These are phyloP conservation scores for Prunus dulcis DNA, from an alignment of 306 rosid genomes.

Conservation along the genomic window DNA sequence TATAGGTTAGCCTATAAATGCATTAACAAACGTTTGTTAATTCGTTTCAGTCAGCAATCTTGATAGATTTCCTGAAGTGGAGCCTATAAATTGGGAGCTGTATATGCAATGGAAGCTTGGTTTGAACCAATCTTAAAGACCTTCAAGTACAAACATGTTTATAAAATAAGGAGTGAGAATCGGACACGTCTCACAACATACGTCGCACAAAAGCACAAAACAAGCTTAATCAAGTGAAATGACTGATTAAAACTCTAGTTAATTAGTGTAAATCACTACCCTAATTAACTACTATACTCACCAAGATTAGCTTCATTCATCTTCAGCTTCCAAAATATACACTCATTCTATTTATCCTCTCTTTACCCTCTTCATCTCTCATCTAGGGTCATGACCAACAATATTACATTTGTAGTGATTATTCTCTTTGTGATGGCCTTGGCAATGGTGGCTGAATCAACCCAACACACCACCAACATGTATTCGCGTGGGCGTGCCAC, in stretches of 20 bases:
- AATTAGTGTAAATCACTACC: neutral
- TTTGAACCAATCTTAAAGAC: neutral
- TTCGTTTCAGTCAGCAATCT: neutral
- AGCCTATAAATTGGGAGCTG: neutral
- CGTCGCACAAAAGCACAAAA: slow-evolving; percentile 1
- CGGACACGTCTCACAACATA: neutral
- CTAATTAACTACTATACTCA: neutral
- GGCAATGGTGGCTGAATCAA: neutral
- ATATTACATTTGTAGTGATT: neutral
- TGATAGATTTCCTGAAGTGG: neutral
- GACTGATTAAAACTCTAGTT: neutral
- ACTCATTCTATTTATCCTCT: neutral
- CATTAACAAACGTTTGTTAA: neutral
- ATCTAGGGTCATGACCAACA: neutral
- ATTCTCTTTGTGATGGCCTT: neutral
- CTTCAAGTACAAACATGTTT: neutral
- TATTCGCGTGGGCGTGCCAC: neutral
- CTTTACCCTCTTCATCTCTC: neutral
- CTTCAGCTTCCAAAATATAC: neutral
- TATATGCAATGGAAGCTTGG: neutral
- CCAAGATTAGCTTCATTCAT: neutral
- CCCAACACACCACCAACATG: too few relatives aligned
- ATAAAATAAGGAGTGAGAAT: neutral
- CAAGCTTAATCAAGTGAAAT: neutral
- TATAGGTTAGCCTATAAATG: too few relatives aligned